phyloP scores from a whole-genome alignment of 805 yeast species.

The Isabelozyma pseudorhagii region DNA sequence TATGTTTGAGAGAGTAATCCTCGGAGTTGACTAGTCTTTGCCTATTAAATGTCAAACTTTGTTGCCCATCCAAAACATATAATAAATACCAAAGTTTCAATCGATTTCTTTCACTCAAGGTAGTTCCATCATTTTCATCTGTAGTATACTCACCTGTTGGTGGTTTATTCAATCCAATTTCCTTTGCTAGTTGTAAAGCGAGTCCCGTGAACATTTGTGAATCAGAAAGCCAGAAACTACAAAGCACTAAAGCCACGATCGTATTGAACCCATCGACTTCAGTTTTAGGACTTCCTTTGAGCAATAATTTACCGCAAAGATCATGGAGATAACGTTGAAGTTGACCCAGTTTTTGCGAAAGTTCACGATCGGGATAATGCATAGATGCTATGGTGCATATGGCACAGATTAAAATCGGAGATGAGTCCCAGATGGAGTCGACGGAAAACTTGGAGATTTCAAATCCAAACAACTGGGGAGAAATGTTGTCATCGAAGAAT shows the following conservation, averaged over 20 bases:
- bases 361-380: slow-evolving; percentile 46
- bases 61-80: slow-evolving; percentile 67
- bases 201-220: slow-evolving; percentile 64
- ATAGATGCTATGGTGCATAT: slow-evolving; percentile 61
- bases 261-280: slow-evolving; percentile 55
- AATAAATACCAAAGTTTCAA: slow-evolving; percentile 65
- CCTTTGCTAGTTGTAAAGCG: slow-evolving; percentile 64
- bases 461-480: slow-evolving; percentile 68
- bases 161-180: slow-evolving; percentile 43
- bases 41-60: slow-evolving; percentile 57
- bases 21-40: slow-evolving; percentile 50
- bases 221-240: slow-evolving; percentile 68
- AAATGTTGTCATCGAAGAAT: slow-evolving; percentile 52
- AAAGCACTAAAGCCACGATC: slow-evolving; percentile 59
- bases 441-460: slow-evolving; percentile 49
- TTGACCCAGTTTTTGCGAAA: slow-evolving; percentile 22
- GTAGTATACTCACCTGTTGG: not conserved
- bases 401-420: slow-evolving; percentile 58
- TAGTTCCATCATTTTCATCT: slow-evolving; percentile 3
- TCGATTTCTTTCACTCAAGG: slow-evolving; percentile 35
- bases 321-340: slow-evolving; percentile 30
- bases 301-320: slow-evolving; percentile 31
- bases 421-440: slow-evolving; percentile 48
- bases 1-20: slow-evolving; percentile 43
- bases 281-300: slow-evolving; percentile 34